These are phyloP conservation scores for Citrullus amarus DNA, from an alignment of 306 rosid species.

Conservation along the genomic window DNA sequence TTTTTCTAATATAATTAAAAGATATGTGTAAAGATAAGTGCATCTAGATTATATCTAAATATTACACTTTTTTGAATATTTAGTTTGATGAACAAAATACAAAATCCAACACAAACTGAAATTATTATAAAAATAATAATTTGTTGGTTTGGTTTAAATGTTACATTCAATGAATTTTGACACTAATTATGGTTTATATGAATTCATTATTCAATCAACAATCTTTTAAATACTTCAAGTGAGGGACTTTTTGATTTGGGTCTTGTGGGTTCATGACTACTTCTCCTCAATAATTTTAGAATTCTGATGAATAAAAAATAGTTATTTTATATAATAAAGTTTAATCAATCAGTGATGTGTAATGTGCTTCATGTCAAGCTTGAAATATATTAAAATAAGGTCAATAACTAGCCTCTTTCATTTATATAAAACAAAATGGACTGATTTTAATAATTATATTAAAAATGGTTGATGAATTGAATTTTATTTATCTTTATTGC, in stretches of 20 bases:
- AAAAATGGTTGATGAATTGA: neutral
- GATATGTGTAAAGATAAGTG: too few relatives aligned
- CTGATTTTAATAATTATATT: neutral
- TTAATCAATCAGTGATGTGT: neutral
- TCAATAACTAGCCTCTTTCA: neutral
- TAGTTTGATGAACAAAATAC: neutral
- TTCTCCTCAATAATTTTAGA: neutral
- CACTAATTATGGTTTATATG: neutral
- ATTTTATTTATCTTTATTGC: too few relatives aligned
- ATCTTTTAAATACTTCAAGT: neutral
- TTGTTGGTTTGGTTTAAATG: neutral
- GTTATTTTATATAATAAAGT: neutral
- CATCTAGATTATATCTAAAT: too few relatives aligned
- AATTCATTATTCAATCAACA: neutral
- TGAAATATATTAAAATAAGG: neutral
- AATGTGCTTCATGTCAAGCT: neutral
- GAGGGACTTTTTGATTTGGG: neutral
- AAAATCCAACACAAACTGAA: neutral
- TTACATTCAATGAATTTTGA: slow-evolving; percentile 4
- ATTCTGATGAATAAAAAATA: neutral
- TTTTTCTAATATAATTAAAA: too few relatives aligned
- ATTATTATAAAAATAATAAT: neutral
- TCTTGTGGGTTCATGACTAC: neutral
- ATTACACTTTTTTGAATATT: too few relatives aligned
- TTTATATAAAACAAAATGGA: neutral